These are phyloP conservation scores for Penicillium sp. DNA, from an alignment of 2,329 filamentous ascomycete genomes.

Conservation along the genomic window DNA sequence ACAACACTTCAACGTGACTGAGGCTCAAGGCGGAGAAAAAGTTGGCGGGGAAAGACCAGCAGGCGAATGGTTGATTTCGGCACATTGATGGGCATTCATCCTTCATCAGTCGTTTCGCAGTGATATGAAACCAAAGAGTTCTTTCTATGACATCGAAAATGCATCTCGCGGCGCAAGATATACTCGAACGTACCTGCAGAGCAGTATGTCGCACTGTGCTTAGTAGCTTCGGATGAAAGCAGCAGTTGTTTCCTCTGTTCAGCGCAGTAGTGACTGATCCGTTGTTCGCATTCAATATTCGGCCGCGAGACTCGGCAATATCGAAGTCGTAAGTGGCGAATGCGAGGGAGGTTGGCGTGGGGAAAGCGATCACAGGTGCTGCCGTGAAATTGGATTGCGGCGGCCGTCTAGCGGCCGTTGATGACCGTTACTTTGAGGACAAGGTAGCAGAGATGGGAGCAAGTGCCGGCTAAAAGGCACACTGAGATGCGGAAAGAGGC, in stretches of 20 bases:
- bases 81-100: no score
- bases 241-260: background rate
- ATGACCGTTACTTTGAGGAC: constrained; percentile 12
- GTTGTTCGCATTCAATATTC: background rate
- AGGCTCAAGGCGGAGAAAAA: background rate
- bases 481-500: constrained; percentile 14
- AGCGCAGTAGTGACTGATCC: background rate
- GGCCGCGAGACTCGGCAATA: background rate
- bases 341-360: constrained; percentile 3
- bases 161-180: background rate
- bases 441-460: constrained; percentile 16
- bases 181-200: constrained; percentile 9
- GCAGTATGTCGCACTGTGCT: background rate
- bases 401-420: constrained; percentile 8
- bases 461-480: constrained; percentile 6
- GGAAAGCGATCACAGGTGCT: constrained; percentile 2
- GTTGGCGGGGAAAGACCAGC: background rate
- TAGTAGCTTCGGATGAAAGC: background rate
- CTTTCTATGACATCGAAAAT: no score
- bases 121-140: no score
- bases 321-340: background rate
- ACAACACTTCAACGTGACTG: no score
- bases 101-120: no score
- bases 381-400: constrained; percentile 1
- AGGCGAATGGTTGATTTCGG: background rate